A percentile compares a stretch with the other conserved stretches of the same genome.
These are phyloP conservation scores for Penicillium expansum DNA, from an alignment of 2,329 filamentous ascomycete genomes.

Conservation along the genomic window DNA sequence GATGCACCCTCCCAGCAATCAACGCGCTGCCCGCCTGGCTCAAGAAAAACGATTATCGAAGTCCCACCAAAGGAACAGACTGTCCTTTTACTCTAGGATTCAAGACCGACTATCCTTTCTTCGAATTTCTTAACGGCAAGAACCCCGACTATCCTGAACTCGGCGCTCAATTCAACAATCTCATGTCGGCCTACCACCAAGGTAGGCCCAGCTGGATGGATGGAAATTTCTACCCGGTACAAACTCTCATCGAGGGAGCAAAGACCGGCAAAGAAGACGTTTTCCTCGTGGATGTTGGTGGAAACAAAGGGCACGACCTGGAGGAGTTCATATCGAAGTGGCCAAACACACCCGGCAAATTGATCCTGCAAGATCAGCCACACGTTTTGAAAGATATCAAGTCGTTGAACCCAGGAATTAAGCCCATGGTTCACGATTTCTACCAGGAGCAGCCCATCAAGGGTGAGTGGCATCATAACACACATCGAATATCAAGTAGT, in stretches of 20 bases:
- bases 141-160: slow-evolving; percentile 7
- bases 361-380: slow-evolving; percentile 14
- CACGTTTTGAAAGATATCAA: slow-evolving; percentile 5
- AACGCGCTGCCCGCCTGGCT: slow-evolving; percentile 6
- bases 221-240: not conserved
- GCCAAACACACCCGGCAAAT: slow-evolving; percentile 5
- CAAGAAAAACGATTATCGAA: slow-evolving; percentile 10
- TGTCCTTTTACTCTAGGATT: slow-evolving; percentile 8
- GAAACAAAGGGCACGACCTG: slow-evolving; percentile 14
- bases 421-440: slow-evolving; percentile 26
- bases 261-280: slow-evolving; percentile 3
- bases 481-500: not conserved
- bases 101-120: slow-evolving; percentile 5
- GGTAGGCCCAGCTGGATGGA: slow-evolving; percentile 14
- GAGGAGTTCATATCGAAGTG: slow-evolving; percentile 5
- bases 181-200: slow-evolving; percentile 13
- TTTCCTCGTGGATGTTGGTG: slow-evolving; percentile 14
- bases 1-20: slow-evolving; percentile 6
- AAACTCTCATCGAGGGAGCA: not conserved
- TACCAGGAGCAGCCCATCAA: slow-evolving; percentile 31
- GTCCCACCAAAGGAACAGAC: slow-evolving; percentile 7
- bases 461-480: slow-evolving; percentile 16
- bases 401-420: not conserved
- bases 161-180: slow-evolving; percentile 13
- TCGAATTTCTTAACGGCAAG: slow-evolving; percentile 9